These are phyloP conservation scores for Tetrapisispora arboricola DNA, from an alignment of 805 yeast species.

Conservation along the genomic window DNA sequence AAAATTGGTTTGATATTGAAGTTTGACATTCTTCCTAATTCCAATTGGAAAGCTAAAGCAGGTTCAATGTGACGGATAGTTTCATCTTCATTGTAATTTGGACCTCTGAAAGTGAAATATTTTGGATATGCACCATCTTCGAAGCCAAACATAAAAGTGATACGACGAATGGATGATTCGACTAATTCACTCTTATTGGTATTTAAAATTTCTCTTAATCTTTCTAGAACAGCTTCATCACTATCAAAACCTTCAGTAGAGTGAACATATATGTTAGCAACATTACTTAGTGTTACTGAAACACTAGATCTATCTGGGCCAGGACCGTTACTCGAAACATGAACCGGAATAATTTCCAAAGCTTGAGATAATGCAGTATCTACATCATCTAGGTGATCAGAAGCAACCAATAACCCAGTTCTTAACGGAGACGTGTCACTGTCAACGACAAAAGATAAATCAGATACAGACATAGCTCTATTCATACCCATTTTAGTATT, in stretches of 20 bases:
- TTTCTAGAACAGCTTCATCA: slow-evolving; percentile 57
- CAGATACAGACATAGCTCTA: slow-evolving; percentile 89
- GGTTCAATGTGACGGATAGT: slow-evolving; percentile 98
- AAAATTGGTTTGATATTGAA: slow-evolving; percentile 90
- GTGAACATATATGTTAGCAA: slow-evolving; percentile 69
- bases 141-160: slow-evolving; percentile 82
- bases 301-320: slow-evolving; percentile 37
- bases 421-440: slow-evolving; percentile 58
- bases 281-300: slow-evolving; percentile 49
- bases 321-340: slow-evolving; percentile 33
- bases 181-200: slow-evolving; percentile 62
- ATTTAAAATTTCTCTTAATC: slow-evolving; percentile 53
- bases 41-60: slow-evolving; percentile 94
- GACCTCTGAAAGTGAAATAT: slow-evolving; percentile 91
- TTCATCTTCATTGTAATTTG: slow-evolving; percentile 74
- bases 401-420: slow-evolving; percentile 76
- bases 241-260: slow-evolving; percentile 62
- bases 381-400: slow-evolving; percentile 76
- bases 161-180: slow-evolving; percentile 74
- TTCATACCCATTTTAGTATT: slow-evolving; percentile 46
- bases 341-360: slow-evolving; percentile 55
- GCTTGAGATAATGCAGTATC: slow-evolving; percentile 75
- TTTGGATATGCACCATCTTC: slow-evolving; percentile 83
- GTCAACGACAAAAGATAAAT: slow-evolving; percentile 75
- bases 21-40: slow-evolving; percentile 86